Percentiles rank a stretch among this genome's conserved stretches.
These are phyloP conservation scores for Lichina pygmaea DNA, from an alignment of 495 filamentous ascomycete species.

Conservation along the genomic window DNA sequence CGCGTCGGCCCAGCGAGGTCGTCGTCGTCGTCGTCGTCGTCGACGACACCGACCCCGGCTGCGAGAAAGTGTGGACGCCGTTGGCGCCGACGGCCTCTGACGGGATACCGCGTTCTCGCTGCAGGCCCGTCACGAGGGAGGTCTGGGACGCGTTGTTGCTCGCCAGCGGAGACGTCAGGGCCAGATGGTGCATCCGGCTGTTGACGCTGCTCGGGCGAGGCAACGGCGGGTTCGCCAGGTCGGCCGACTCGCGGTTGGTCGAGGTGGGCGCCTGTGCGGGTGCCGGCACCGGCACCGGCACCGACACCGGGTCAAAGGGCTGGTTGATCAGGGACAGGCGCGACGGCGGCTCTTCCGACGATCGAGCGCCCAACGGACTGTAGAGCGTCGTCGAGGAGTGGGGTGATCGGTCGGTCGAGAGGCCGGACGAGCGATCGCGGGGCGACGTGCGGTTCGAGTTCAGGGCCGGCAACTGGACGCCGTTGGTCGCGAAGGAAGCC, in stretches of 20 bases:
- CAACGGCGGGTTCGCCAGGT: neutral
- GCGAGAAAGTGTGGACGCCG: neutral
- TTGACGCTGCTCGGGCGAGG: conserved; percentile 59
- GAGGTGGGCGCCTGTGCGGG: conserved; percentile 1
- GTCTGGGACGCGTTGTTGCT: conserved; percentile 54
- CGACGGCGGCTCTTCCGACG: neutral
- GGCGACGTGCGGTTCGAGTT: conserved; percentile 2
- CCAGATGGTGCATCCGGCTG: conserved; percentile 44
- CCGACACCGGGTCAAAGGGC: neutral
- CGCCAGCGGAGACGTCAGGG: conserved; percentile 35
- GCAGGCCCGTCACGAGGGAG: conserved; percentile 38
- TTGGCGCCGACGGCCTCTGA: neutral
- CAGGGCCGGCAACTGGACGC: conserved; percentile 1
- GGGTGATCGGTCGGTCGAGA: neutral
- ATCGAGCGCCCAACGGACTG: neutral
- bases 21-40: conserved; percentile 20
- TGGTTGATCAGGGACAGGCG: neutral
- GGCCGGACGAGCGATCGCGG: neutral
- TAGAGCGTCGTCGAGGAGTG: neutral
- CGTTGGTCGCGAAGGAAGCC: conserved; percentile 1
- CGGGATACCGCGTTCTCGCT: conserved; percentile 24
- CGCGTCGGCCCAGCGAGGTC: conserved; percentile 21
- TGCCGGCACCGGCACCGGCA: neutral
- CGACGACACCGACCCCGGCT: conserved; percentile 15
- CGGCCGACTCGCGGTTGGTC: conserved; percentile 2